Evolutionary conservation across 1,284 basidiomycete species (phyloP).

Genomic region (Cyathus olla): DNA sequence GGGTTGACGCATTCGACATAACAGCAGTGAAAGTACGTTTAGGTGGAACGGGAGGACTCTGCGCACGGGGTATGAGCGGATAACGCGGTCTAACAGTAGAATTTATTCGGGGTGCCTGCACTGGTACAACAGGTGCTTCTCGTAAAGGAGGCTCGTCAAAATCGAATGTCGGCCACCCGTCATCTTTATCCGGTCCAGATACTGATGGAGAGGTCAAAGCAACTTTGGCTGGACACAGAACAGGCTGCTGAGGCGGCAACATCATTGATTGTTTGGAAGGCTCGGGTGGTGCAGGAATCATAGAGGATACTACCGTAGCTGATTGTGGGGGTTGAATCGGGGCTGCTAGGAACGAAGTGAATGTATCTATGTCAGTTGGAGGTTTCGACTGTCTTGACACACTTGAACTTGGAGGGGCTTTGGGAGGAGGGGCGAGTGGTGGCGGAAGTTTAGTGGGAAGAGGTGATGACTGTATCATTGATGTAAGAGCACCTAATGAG

Average conservation of each 20-base stretch:
- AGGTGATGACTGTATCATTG: slow-evolving; percentile 53
- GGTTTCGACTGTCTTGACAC: neutral
- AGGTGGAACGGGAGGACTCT: slow-evolving; percentile 13
- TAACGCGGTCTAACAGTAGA: neutral
- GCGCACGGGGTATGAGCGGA: slow-evolving; percentile 12
- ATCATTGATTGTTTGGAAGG: slow-evolving; percentile 3
- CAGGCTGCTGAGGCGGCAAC: neutral
- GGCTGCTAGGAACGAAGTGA: neutral
- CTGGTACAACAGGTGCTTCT: neutral
- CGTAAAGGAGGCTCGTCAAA: neutral
- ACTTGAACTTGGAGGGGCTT: slow-evolving; percentile 27
- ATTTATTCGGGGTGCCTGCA: neutral
- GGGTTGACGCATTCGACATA: slow-evolving; percentile 32
- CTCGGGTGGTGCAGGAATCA: slow-evolving; percentile 2
- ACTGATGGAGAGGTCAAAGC: neutral
- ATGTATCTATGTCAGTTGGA: slow-evolving; percentile 3
- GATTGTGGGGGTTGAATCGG: neutral
- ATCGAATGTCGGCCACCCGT: neutral
- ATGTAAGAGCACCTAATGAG: slow-evolving; percentile 48
- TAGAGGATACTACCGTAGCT: neutral
- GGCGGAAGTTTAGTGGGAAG: slow-evolving; percentile 60
- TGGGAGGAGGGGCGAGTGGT: slow-evolving; percentile 55
- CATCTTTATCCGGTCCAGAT: neutral
- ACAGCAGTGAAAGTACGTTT: slow-evolving; percentile 33
- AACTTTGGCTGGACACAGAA: neutral